Conservation (phyloP, 208 protist genomes). For the Leishmania gerbilli region DNA sequence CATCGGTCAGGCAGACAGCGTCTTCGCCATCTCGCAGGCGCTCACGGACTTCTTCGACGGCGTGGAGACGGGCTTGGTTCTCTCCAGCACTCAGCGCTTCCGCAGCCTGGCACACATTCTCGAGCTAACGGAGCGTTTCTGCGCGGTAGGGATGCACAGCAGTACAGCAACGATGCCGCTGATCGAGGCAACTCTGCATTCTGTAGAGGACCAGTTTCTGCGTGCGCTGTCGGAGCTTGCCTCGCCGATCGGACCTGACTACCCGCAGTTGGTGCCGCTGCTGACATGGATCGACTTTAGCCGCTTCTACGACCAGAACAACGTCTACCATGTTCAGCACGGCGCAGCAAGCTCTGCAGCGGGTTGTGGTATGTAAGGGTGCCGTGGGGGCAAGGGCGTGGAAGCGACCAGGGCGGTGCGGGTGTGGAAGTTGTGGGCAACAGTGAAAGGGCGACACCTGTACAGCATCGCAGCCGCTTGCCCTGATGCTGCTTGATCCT, state of each 20-base stretch:
- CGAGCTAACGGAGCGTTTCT: slow-evolving; percentile 73
- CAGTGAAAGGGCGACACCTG: background rate
- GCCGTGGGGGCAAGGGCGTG: background rate
- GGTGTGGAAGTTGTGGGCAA: background rate
- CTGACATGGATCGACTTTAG: slow-evolving; percentile 89
- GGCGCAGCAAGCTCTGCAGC: slow-evolving; percentile 17
- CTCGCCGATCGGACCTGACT: slow-evolving; percentile 75
- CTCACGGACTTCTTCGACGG: slow-evolving; percentile 78
- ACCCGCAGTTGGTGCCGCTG: slow-evolving; percentile 81
- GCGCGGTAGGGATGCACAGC: slow-evolving; percentile 69
- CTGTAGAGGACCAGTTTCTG: slow-evolving; percentile 66
- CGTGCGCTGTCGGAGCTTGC: slow-evolving; percentile 77
- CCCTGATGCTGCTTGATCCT: background rate
- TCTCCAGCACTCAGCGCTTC: slow-evolving; percentile 74
- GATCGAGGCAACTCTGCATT: slow-evolving; percentile 58
- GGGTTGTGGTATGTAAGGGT: background rate
- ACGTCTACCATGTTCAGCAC: slow-evolving; percentile 85
- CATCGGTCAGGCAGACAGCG: slow-evolving; percentile 65
- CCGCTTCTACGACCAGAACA: slow-evolving; percentile 80
- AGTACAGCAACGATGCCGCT: slow-evolving; percentile 53
- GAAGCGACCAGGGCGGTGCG: background rate
- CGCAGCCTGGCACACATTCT: slow-evolving; percentile 73
- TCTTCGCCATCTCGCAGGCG: slow-evolving; percentile 72
- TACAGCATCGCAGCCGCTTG: background rate
- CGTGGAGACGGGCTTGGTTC: slow-evolving; percentile 69